Conservation (phyloP, 1,284 basidiomycete genomes). For the Vanrija pseudolonga region DNA sequence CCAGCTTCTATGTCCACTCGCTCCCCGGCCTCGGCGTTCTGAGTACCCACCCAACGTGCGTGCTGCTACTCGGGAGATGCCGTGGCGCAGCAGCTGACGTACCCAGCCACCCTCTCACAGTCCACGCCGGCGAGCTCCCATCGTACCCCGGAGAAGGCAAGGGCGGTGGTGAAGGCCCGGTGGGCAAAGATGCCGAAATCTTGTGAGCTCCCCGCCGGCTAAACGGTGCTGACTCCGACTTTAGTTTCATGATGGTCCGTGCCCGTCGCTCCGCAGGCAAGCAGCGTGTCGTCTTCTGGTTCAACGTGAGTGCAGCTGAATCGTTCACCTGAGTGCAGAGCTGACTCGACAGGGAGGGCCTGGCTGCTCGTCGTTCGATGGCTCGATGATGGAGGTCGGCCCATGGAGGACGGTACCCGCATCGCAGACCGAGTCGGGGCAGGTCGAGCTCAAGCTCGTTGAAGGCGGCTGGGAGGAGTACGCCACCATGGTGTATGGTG, state of each 20-base stretch:
- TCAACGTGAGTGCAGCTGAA: slow-evolving; percentile 65
- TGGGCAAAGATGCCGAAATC: slow-evolving; percentile 44
- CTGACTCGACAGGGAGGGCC: slow-evolving; percentile 69
- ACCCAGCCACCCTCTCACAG: slow-evolving; percentile 61
- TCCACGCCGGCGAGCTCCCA: slow-evolving; percentile 76
- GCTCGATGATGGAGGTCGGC: slow-evolving; percentile 95
- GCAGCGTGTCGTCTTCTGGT: slow-evolving; percentile 90
- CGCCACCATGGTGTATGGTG: slow-evolving; percentile 89
- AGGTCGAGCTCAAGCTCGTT: slow-evolving; percentile 70
- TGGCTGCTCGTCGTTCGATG: slow-evolving; percentile 95
- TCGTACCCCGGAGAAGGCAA: slow-evolving; percentile 64
- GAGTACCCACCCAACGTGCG: slow-evolving; percentile 45
- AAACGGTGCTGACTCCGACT: slow-evolving; percentile 44
- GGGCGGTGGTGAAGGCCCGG: slow-evolving; percentile 42
- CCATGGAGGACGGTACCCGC: slow-evolving; percentile 69
- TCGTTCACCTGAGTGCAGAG: not conserved
- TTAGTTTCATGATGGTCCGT: slow-evolving; percentile 82
- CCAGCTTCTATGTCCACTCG: slow-evolving; percentile 74
- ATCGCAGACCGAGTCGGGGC: slow-evolving; percentile 49
- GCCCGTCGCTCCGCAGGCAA: slow-evolving; percentile 81
- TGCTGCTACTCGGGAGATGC: no score
- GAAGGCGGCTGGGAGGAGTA: slow-evolving; percentile 99
- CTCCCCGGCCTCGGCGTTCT: slow-evolving; percentile 70
- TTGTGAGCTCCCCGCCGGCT: slow-evolving; percentile 54
- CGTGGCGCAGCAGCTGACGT: slow-evolving; percentile 4